Evolutionary conservation across 2,329 filamentous ascomycete species (phyloP).

Genomic region (Penicillium janthinellum): DNA sequence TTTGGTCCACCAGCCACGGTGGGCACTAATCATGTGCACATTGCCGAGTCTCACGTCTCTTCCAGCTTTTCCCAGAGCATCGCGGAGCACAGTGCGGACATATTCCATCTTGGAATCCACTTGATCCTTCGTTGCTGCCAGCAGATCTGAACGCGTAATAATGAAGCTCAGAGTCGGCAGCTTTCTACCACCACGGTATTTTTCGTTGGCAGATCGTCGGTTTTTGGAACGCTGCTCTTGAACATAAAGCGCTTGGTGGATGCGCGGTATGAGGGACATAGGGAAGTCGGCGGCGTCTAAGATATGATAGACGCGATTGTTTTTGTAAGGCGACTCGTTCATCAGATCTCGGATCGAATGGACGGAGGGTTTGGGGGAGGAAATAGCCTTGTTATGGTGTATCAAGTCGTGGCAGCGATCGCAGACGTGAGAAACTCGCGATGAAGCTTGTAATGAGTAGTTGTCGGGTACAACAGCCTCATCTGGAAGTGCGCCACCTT

Average conservation of each 20-base stretch:
- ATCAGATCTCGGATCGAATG: conserved; percentile 82
- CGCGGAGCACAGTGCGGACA: conserved; percentile 72
- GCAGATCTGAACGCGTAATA: conserved; percentile 82
- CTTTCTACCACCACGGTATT: conserved; percentile 67
- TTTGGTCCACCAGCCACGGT: conserved; percentile 87
- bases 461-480: conserved; percentile 23
- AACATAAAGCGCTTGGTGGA: conserved; percentile 70
- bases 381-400: conserved; percentile 70
- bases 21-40: conserved; percentile 81
- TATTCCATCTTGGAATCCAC: conserved; percentile 88
- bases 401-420: conserved; percentile 82
- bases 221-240: conserved; percentile 78
- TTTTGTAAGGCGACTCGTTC: conserved; percentile 81
- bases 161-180: conserved; percentile 87
- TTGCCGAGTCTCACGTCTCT: conserved; percentile 82
- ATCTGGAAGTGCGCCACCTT: conserved; percentile 27
- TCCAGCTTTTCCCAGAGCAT: conserved; percentile 69
- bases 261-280: conserved; percentile 81
- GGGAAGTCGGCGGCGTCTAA: conserved; percentile 96
- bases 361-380: conserved; percentile 79
- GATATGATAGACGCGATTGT: conserved; percentile 94
- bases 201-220: conserved; percentile 68
- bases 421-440: conserved; percentile 57
- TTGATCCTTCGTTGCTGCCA: conserved; percentile 80
- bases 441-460: conserved; percentile 21